phyloP scores from a whole-genome alignment of 495 filamentous ascomycete species.

The Daldinia caldariorum region DNA sequence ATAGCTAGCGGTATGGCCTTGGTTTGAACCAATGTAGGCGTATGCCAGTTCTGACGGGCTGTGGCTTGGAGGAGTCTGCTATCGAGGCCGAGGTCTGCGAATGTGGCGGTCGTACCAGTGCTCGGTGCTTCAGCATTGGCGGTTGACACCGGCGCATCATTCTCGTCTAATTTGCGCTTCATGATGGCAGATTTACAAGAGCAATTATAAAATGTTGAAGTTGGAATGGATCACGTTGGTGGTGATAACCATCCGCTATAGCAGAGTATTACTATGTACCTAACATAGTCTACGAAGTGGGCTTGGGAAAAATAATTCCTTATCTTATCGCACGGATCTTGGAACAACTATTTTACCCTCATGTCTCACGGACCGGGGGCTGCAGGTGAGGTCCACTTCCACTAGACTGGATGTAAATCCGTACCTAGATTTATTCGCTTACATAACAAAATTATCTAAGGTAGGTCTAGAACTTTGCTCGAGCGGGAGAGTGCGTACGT shows the following conservation, averaged over 20 bases:
- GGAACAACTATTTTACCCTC: slow-evolving; percentile 33
- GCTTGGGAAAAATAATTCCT: slow-evolving; percentile 37
- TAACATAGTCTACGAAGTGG: background rate
- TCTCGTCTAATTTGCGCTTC: slow-evolving; percentile 67
- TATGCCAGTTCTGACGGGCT: slow-evolving; percentile 81
- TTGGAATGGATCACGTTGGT: background rate
- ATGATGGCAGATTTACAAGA: slow-evolving; percentile 36
- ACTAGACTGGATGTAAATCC: no score
- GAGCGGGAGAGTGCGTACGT: no score
- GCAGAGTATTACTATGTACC: background rate
- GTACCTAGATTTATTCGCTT: background rate
- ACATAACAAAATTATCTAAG: slow-evolving; percentile 1
- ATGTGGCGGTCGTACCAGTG: slow-evolving; percentile 49
- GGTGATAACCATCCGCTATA: slow-evolving; percentile 10
- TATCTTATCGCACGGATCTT: slow-evolving; percentile 38
- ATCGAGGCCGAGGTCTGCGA: slow-evolving; percentile 76
- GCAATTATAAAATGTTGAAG: background rate
- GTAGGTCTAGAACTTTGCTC: no score
- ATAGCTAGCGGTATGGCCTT: slow-evolving; percentile 89
- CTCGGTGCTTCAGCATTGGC: slow-evolving; percentile 23
- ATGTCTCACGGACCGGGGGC: no score
- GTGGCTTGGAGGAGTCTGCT: slow-evolving; percentile 85
- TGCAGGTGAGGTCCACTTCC: no score
- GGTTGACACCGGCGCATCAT: slow-evolving; percentile 54
- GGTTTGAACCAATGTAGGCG: slow-evolving; percentile 85